phyloP scores from a whole-genome alignment of 257 asterid genomes.

The Gentiana dahurica region DNA sequence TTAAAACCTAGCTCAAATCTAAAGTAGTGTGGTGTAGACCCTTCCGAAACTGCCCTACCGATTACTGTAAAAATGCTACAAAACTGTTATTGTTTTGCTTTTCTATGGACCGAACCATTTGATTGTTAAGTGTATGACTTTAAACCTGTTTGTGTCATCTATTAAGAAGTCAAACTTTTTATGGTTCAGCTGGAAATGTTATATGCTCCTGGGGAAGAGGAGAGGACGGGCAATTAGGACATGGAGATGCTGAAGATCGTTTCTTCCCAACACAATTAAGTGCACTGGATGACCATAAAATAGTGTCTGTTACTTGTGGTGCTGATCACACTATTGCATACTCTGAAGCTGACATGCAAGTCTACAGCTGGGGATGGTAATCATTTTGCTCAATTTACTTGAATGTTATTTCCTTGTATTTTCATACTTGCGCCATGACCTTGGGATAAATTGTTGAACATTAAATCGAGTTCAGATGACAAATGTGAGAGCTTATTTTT shows the following conservation, averaged over 20 bases:
- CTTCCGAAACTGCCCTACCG: too few species aligned
- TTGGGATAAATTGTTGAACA: too few species aligned
- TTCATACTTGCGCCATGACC: too few species aligned
- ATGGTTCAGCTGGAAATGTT: conserved; percentile 61
- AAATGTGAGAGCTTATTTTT: too few species aligned
- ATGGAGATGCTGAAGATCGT: conserved; percentile 91
- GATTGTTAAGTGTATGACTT: too few species aligned
- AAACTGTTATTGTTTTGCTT: too few species aligned
- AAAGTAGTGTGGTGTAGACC: too few species aligned
- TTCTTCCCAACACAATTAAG: conserved; percentile 75
- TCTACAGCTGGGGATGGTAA: conserved; percentile 98
- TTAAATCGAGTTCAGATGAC: too few species aligned
- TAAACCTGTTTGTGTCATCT: not conserved
- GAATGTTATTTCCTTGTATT: too few species aligned
- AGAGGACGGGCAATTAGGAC: conserved; percentile 98
- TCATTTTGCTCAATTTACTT: conserved; percentile 1
- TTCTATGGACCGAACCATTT: too few species aligned
- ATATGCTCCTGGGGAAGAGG: conserved; percentile 99
- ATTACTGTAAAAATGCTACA: too few species aligned
- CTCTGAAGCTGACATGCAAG: conserved; percentile 52
- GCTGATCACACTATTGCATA: conserved; percentile 95
- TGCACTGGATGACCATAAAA: conserved; percentile 69
- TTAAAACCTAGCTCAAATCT: too few species aligned
- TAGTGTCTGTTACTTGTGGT: conserved; percentile 74
- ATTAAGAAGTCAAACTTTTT: not conserved